Evolutionary conservation across 208 protist genomes (phyloP).

Genomic region (Ichthyophonus hoferi): DNA sequence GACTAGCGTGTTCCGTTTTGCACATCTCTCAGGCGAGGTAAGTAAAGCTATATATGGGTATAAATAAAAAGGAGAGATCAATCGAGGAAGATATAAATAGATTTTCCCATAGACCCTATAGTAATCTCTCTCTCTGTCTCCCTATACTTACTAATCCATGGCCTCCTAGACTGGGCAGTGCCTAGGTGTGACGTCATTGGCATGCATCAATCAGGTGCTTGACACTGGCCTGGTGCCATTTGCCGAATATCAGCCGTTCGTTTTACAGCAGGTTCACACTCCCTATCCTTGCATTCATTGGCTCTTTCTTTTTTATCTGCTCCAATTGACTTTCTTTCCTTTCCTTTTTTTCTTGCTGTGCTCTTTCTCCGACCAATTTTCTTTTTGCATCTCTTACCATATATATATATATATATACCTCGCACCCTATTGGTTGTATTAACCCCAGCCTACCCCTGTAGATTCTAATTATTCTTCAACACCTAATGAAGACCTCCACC

Average conservation of each 20-base stretch:
- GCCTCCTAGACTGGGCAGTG: background rate
- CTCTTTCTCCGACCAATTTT: background rate
- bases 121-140: background rate
- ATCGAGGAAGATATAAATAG: background rate
- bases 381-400: no score
- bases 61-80: background rate
- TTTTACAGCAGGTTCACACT: background rate
- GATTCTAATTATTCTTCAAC: background rate
- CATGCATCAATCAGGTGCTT: background rate
- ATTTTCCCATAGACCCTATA: background rate
- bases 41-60: background rate
- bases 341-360: background rate
- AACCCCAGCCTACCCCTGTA: background rate
- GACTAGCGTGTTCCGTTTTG: background rate
- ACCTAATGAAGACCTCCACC: background rate
- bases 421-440: background rate
- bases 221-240: background rate
- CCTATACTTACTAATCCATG: background rate
- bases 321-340: background rate
- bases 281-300: background rate
- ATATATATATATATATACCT: no score
- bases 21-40: background rate
- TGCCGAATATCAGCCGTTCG: background rate
- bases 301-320: background rate
- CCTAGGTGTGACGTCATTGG: background rate